phyloP scores from a whole-genome alignment of 495 filamentous ascomycete species.

The Penicillium ucsense region DNA sequence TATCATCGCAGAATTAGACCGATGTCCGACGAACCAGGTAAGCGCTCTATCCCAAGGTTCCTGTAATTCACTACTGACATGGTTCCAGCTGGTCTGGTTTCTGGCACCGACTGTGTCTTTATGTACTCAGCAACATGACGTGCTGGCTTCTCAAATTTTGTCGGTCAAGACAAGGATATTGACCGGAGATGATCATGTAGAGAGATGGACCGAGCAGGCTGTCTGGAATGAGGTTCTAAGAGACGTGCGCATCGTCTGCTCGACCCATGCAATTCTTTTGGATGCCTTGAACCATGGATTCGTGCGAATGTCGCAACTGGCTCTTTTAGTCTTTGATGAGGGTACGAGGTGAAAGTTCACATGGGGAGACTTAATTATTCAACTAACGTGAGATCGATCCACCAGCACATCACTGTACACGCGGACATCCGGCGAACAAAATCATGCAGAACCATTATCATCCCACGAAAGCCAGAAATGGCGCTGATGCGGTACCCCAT shows the following conservation, averaged over 20 bases:
- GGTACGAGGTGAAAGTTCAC: conserved; percentile 41
- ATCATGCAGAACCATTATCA: conserved; percentile 78
- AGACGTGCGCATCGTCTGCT: conserved; percentile 63
- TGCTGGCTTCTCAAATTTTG: conserved; percentile 52
- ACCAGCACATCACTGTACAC: conserved; percentile 27
- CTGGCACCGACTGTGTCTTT: conserved; percentile 69
- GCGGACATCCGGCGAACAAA: conserved; percentile 52
- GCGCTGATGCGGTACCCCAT: conserved; percentile 43
- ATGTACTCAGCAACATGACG: conserved; percentile 60
- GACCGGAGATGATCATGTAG: conserved; percentile 57
- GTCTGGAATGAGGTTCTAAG: conserved; percentile 66
- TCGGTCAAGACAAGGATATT: conserved; percentile 54
- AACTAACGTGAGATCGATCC: neutral
- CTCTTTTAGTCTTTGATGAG: conserved; percentile 83
- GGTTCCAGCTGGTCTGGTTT: conserved; percentile 69
- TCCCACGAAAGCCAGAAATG: conserved; percentile 22
- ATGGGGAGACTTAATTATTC: neutral
- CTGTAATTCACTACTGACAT: neutral
- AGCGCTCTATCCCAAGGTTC: neutral
- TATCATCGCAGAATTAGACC: conserved; percentile 67
- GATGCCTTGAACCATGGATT: conserved; percentile 79
- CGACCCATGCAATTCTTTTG: conserved; percentile 65
- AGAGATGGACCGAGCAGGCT: conserved; percentile 61
- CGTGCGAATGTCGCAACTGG: conserved; percentile 53
- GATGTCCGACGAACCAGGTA: conserved; percentile 49